Evolutionary conservation across 495 filamentous ascomycete species (phyloP).

Genomic region (Paragyromitra xinjiangensis): DNA sequence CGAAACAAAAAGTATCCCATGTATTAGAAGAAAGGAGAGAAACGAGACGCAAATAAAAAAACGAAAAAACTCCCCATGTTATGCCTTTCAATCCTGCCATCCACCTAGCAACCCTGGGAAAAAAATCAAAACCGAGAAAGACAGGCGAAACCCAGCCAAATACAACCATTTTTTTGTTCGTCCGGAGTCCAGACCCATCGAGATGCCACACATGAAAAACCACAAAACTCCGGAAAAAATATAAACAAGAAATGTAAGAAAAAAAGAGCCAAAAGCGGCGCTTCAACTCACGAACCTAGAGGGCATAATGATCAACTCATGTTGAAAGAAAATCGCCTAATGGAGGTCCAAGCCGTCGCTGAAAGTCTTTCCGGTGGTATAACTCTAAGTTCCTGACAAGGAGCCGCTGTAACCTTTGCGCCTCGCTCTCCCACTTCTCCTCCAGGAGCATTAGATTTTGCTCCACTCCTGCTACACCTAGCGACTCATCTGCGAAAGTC

Average conservation of each 20-base stretch:
- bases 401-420: slow-evolving; percentile 42
- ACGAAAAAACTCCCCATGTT: slow-evolving; percentile 40
- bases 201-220: slow-evolving; percentile 40
- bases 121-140: slow-evolving; percentile 14
- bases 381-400: slow-evolving; percentile 52
- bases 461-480: slow-evolving; percentile 44
- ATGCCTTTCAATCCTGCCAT: slow-evolving; percentile 27
- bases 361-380: slow-evolving; percentile 28
- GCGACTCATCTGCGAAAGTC: slow-evolving; percentile 44
- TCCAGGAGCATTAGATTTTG: slow-evolving; percentile 52
- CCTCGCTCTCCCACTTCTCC: slow-evolving; percentile 58
- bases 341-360: slow-evolving; percentile 24
- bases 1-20: slow-evolving; percentile 1
- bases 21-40: slow-evolving; percentile 14
- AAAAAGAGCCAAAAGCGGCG: slow-evolving; percentile 10
- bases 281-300: slow-evolving; percentile 1
- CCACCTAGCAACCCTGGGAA: slow-evolving; percentile 19
- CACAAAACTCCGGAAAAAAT: slow-evolving; percentile 40
- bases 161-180: slow-evolving; percentile 38
- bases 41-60: slow-evolving; percentile 2
- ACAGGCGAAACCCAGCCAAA: slow-evolving; percentile 29
- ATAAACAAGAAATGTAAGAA: slow-evolving; percentile 42
- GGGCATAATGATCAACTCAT: slow-evolving; percentile 20
- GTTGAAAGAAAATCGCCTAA: slow-evolving; percentile 32
- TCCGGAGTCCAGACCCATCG: not conserved